Conservation (phyloP, 2,329 filamentous ascomycete genomes). For the Aspergillus arachidicola region DNA sequence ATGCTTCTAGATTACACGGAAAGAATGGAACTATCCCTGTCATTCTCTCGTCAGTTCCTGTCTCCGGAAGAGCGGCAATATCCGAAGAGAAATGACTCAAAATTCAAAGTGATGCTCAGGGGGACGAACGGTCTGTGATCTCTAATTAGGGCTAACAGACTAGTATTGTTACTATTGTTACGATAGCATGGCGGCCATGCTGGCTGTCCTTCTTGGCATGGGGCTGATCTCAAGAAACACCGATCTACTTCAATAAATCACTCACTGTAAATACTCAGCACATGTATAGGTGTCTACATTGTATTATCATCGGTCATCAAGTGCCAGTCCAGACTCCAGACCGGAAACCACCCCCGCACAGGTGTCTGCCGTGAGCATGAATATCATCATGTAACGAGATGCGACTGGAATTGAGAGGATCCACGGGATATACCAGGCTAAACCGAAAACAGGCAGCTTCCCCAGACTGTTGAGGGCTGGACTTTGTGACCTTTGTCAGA, state of each 20-base stretch:
- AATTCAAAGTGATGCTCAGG: background rate
- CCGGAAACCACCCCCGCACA: background rate
- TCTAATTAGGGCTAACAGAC: background rate
- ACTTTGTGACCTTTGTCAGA: slow-evolving; percentile 1
- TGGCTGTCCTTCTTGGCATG: background rate
- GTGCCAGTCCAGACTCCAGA: background rate
- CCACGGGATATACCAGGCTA: slow-evolving; percentile 3
- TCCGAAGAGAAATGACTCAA: slow-evolving; percentile 1
- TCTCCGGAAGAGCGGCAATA: background rate
- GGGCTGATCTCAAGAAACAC: background rate
- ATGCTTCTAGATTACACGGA: background rate
- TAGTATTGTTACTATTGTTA: background rate
- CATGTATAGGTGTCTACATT: too few species aligned
- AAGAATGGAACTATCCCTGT: background rate
- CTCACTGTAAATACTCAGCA: background rate
- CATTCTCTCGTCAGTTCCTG: background rate
- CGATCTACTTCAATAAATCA: background rate
- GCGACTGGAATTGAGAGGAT: background rate
- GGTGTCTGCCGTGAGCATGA: background rate
- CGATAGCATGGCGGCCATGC: background rate
- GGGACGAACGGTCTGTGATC: background rate
- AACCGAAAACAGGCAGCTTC: slow-evolving; percentile 10
- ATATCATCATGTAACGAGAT: slow-evolving; percentile 5
- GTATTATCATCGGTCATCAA: background rate
- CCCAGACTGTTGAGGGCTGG: slow-evolving; percentile 9